These are phyloP conservation scores for Candida xyloterini DNA, from an alignment of 805 yeast genomes.

Conservation along the genomic window DNA sequence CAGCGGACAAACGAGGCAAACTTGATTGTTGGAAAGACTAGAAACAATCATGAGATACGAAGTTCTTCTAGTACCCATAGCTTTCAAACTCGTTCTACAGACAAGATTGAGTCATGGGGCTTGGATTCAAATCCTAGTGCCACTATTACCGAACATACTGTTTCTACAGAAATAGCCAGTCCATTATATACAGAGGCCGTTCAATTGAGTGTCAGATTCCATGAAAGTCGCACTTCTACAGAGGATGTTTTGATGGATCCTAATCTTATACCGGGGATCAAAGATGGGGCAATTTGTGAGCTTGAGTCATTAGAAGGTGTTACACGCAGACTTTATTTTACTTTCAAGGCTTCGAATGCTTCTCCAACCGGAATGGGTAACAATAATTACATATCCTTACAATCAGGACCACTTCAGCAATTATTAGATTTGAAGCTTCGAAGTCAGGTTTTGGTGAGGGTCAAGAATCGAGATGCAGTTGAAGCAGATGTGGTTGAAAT, in stretches of 20 bases:
- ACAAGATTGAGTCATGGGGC: conserved; percentile 1
- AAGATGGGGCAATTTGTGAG: conserved; percentile 77
- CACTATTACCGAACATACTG: background rate
- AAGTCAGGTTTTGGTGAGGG: conserved; percentile 57
- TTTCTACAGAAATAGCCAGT: background rate
- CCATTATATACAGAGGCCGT: conserved; percentile 31
- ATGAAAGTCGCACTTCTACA: conserved; percentile 58
- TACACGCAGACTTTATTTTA: conserved; percentile 41
- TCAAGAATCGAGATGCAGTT: conserved; percentile 43
- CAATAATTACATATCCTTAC: conserved; percentile 48
- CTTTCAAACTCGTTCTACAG: conserved; percentile 1
- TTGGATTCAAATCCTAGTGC: conserved; percentile 1
- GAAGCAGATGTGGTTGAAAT: conserved; percentile 82
- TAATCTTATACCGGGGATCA: conserved; percentile 55
- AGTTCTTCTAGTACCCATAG: conserved; percentile 14
- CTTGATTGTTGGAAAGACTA: conserved; percentile 29
- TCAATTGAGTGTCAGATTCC: conserved; percentile 52
- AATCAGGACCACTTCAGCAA: conserved; percentile 57
- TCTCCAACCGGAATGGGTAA: conserved; percentile 11
- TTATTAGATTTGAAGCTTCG: conserved; percentile 65
- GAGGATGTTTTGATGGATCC: conserved; percentile 66
- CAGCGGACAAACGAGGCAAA: conserved; percentile 35
- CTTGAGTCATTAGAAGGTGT: conserved; percentile 44
- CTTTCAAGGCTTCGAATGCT: conserved; percentile 32
- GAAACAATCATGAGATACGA: conserved; percentile 19